Percentiles rank a stretch among this genome's conserved stretches.
Evolutionary conservation across 176 grass and related monocot species (phyloP).

Genomic region (Chrysopogon serrulatus): DNA sequence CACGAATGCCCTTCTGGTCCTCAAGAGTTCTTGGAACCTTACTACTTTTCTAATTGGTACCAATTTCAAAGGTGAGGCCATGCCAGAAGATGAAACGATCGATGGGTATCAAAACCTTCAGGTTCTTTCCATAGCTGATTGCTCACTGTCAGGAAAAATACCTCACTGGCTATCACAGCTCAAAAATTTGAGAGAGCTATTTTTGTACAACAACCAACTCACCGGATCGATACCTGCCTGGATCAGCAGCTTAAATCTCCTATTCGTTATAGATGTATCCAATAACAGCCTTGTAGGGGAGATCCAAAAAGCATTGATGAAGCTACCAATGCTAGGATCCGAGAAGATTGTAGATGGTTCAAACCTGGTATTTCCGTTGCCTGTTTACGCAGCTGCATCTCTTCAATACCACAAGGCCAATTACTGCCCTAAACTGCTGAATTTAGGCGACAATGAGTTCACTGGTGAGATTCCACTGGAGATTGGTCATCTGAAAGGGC

Average conservation of each 20-base stretch:
- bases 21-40: background rate
- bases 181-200: background rate
- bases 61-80: constrained; percentile 13
- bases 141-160: constrained; percentile 19
- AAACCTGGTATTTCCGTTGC: constrained; percentile 7
- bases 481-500: constrained; percentile 31
- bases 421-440: constrained; percentile 19
- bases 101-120: constrained; percentile 8
- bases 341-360: background rate
- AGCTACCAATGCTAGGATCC: constrained; percentile 8
- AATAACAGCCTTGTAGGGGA: constrained; percentile 18
- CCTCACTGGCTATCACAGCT: constrained; percentile 35
- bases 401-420: constrained; percentile 9
- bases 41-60: background rate
- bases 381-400: background rate
- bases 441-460: constrained; percentile 20
- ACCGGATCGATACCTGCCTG: constrained; percentile 21
- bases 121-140: background rate
- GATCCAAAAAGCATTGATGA: constrained; percentile 1
- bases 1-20: constrained; percentile 8
- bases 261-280: constrained; percentile 22
- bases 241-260: background rate
- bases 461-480: constrained; percentile 18
- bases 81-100: background rate
- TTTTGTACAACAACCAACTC: constrained; percentile 11